These are phyloP conservation scores for Cylindrotheca fusiformis DNA, from an alignment of 108 stramenopile species.

Conservation along the genomic window DNA sequence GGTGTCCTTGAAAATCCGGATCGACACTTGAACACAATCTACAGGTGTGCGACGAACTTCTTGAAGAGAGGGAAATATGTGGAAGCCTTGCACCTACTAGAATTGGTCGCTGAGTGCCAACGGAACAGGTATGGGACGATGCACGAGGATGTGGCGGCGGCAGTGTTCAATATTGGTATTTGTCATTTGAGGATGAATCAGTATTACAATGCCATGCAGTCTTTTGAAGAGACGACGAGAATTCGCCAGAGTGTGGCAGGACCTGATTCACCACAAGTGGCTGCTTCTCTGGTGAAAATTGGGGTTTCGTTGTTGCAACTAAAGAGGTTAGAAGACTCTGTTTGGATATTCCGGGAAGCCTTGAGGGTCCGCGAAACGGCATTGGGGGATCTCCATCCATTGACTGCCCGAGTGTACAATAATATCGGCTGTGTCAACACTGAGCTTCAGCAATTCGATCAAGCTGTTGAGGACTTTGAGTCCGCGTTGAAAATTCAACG, in stretches of 20 bases:
- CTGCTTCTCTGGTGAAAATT: conserved; percentile 54
- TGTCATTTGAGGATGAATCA: conserved; percentile 33
- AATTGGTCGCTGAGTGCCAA: conserved; percentile 37
- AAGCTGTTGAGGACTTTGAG: conserved; percentile 50
- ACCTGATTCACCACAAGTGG: conserved; percentile 48
- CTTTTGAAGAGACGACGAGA: conserved; percentile 56
- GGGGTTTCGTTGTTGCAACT: conserved; percentile 47
- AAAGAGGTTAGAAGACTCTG: conserved; percentile 45
- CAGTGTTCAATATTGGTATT: conserved; percentile 57
- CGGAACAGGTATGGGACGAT: conserved; percentile 30
- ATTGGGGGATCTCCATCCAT: conserved; percentile 49
- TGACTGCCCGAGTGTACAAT: conserved; percentile 51
- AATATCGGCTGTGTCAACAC: conserved; percentile 69
- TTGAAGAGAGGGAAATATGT: conserved; percentile 16
- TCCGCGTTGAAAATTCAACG: conserved; percentile 51
- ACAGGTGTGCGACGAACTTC: conserved; percentile 18
- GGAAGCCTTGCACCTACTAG: conserved; percentile 39
- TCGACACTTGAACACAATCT: conserved; percentile 18
- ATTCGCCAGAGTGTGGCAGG: conserved; percentile 51
- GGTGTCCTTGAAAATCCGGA: conserved; percentile 22
- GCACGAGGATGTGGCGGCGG: conserved; percentile 46
- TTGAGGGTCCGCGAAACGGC: conserved; percentile 40
- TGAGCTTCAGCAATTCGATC: conserved; percentile 39
- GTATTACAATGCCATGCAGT: conserved; percentile 42
- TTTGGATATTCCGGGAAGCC: conserved; percentile 54